phyloP scores from a whole-genome alignment of 2,329 filamentous ascomycete genomes.

The Fusarium nurragi region DNA sequence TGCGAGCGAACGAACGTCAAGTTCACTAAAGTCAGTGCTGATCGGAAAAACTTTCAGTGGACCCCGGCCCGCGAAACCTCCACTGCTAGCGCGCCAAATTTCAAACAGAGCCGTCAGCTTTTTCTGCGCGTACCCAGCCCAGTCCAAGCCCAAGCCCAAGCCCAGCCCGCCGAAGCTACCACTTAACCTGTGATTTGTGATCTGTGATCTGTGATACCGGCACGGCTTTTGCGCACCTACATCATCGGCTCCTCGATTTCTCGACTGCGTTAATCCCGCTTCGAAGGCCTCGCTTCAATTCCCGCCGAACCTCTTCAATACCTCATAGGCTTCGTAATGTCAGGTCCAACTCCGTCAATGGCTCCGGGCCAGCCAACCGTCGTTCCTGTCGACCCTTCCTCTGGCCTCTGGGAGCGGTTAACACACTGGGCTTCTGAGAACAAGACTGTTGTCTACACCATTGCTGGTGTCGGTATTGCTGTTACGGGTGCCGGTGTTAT shows the following conservation, averaged over 20 bases:
- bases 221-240: conserved; percentile 41
- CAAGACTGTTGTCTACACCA: conserved; percentile 94
- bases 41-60: conserved; percentile 47
- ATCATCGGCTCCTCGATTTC: conserved; percentile 46
- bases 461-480: conserved; percentile 92
- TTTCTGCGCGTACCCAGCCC: conserved; percentile 47
- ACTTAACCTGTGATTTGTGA: conserved; percentile 9
- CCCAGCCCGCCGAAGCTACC: conserved; percentile 46
- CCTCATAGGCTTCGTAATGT: conserved; percentile 49
- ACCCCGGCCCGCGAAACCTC: conserved; percentile 24
- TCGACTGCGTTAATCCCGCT: conserved; percentile 43
- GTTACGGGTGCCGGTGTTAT: conserved; percentile 90
- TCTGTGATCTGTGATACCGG: conserved; percentile 29
- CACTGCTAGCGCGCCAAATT: conserved; percentile 45
- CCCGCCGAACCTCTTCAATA: conserved; percentile 39
- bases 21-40: conserved; percentile 17
- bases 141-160: background rate
- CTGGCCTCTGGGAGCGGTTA: conserved; percentile 87
- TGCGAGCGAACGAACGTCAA: background rate
- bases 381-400: conserved; percentile 64
- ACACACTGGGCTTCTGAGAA: conserved; percentile 94
- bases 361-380: conserved; percentile 57
- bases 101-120: conserved; percentile 46
- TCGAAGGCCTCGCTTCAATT: conserved; percentile 42
- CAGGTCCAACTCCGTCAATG: conserved; percentile 59